Conservation (phyloP, 2,329 filamentous ascomycete species). For the Davidsoniella australis region DNA sequence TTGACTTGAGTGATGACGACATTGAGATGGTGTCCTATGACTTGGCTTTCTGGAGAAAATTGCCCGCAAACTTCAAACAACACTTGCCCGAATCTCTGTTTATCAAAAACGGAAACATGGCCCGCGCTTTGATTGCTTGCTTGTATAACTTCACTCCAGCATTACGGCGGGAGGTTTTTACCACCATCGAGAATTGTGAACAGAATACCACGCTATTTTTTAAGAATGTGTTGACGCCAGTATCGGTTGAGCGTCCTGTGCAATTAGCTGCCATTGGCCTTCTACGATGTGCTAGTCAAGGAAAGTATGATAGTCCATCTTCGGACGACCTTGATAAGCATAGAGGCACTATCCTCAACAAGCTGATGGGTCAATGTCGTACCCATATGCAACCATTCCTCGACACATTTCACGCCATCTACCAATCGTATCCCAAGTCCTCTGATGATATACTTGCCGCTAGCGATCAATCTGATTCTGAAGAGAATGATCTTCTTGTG, state of each 20-base stretch:
- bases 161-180: constrained; percentile 2
- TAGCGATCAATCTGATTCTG: neutral
- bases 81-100: neutral
- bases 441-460: constrained; percentile 5
- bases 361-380: neutral
- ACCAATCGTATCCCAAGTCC: constrained; percentile 3
- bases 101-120: constrained; percentile 1
- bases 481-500: neutral
- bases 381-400: neutral
- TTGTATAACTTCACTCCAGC: constrained; percentile 3
- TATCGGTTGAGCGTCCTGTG: neutral
- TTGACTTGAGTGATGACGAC: constrained; percentile 21
- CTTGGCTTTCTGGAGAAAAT: constrained; percentile 5
- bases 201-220: too few relatives aligned
- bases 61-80: constrained; percentile 5
- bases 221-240: too few relatives aligned
- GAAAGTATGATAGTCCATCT: neutral
- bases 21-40: neutral
- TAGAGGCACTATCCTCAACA: neutral
- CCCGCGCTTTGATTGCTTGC: constrained; percentile 1
- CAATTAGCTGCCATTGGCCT: constrained; percentile 7
- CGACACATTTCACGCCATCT: constrained; percentile 3
- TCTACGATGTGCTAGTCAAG: neutral
- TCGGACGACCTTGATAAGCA: neutral
- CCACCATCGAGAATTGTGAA: neutral